Base-by-base conservation (phyloP, 2,329 filamentous ascomycete genomes). In the Aspergillus cejpii region DNA sequence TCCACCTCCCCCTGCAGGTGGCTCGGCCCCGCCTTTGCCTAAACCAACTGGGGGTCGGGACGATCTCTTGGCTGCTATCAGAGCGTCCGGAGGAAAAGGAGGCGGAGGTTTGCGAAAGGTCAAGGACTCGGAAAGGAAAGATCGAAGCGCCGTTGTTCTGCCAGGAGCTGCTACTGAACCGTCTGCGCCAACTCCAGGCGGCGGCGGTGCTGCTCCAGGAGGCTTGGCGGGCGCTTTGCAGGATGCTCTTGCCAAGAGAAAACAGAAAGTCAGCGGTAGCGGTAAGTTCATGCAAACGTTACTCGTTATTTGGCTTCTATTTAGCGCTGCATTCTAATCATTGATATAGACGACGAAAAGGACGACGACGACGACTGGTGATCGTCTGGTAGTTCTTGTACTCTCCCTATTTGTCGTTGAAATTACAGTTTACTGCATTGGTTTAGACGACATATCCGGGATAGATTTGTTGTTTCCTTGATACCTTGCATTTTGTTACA, bases 261-360 rank as follows among this genome's bases (percentile, higher is more conserved):
- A 96, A 74, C 81, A 88, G 68, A 95, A 94, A 75, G 91, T 96
- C 64, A 87, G 87, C 70, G 84, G 87, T 65, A 94, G 87, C 75
- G 91, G 91, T 96, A 80, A 81, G 87, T 84, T 11, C n/a, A n/a
- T n/a, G n/a, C n/a, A n/a, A n/a, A n/a, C n/a, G n/a, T 36, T 41
- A 41, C 7, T 40, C 43, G 45, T 24, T 5, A 27, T 23, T 17
- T 17, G 23, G 14, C n/a, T 15, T 7, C 12, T 39, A 10, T 27
- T 21, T 17, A 23, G 19, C 10, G 19, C 41, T 19, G 41, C 24
- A 26, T 50, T 45, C 57, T 65, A 62, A 63, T 58, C 42, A n/a
- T 10, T 21, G n/a, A 39, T 43, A 37, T 45, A 72, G 69, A 72
- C 60, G 69, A 72, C 42, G 69, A 72, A 47, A 70, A 69, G 47